These are phyloP conservation scores for Penicillium verhagenii DNA, from an alignment of 495 filamentous ascomycete species.

Conservation along the genomic window DNA sequence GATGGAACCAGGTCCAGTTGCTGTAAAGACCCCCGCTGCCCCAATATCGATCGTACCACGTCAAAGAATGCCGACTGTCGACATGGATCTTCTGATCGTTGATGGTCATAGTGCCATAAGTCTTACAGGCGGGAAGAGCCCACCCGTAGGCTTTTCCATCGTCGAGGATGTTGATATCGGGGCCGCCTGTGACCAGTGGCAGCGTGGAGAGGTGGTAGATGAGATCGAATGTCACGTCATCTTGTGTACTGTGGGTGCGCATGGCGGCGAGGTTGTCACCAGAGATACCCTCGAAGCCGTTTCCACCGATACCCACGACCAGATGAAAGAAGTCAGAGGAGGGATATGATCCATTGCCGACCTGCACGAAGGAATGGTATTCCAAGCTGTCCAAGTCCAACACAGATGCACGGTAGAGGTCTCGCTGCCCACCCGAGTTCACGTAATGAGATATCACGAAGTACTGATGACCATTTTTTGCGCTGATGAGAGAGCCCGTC, in stretches of 20 bases:
- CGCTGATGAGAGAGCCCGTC: background rate
- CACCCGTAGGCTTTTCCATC: background rate
- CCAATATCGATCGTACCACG: background rate
- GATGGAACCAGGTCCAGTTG: background rate
- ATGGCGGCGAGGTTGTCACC: background rate
- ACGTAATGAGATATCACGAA: background rate
- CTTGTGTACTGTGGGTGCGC: background rate
- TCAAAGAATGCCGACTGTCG: background rate
- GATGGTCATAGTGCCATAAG: background rate
- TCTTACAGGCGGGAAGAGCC: background rate
- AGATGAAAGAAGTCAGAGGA: background rate
- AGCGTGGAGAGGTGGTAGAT: background rate
- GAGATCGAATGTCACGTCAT: background rate
- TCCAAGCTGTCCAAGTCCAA: background rate
- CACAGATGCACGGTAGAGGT: background rate
- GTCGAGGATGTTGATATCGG: background rate
- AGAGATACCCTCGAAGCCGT: background rate
- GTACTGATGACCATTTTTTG: background rate
- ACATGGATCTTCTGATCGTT: background rate
- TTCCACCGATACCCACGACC: background rate
- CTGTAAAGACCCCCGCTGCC: background rate
- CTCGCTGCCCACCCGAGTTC: background rate
- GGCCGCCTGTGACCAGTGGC: background rate
- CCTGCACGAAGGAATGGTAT: background rate
- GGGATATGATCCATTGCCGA: background rate